These are phyloP conservation scores for Claviceps sorghi DNA, from an alignment of 2,329 filamentous ascomycete species.

Conservation along the genomic window DNA sequence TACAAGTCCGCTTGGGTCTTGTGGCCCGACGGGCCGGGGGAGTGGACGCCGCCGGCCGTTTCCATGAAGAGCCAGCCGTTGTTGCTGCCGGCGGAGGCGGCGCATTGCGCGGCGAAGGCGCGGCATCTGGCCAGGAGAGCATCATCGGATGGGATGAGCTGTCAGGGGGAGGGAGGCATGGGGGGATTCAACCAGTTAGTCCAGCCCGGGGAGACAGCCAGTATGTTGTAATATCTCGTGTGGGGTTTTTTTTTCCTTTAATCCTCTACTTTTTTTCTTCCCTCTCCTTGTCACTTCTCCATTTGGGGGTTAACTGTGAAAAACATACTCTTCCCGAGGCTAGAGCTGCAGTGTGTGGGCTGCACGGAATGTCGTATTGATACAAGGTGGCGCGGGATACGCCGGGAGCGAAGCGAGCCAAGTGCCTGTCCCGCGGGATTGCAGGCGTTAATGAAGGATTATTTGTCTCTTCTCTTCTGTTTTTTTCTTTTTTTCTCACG, in stretches of 20 bases:
- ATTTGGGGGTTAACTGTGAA: neutral
- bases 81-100: slow-evolving; percentile 24
- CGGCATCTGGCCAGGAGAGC: slow-evolving; percentile 28
- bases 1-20: slow-evolving; percentile 68
- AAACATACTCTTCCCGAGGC: slow-evolving; percentile 26
- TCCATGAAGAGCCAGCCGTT: slow-evolving; percentile 59
- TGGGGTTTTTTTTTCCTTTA: neutral
- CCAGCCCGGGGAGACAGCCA: neutral
- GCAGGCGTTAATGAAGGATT: neutral
- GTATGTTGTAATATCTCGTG: neutral
- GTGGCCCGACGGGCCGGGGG: slow-evolving; percentile 55
- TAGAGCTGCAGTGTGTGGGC: slow-evolving; percentile 59
- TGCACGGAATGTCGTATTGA: slow-evolving; percentile 60
- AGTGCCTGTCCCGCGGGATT: slow-evolving; percentile 35
- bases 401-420: slow-evolving; percentile 41
- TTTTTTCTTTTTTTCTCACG: too few relatives aligned
- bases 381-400: slow-evolving; percentile 42
- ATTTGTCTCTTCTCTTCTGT: too few relatives aligned
- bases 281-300: neutral
- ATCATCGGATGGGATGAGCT: slow-evolving; percentile 36
- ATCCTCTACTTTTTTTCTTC: too few relatives aligned
- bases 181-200: neutral
- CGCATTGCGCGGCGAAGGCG: slow-evolving; percentile 27
- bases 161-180: neutral
- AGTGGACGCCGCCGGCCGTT: slow-evolving; percentile 71